phyloP scores from a whole-genome alignment of 2,329 filamentous ascomycete genomes.

The Monosporascus sp. region DNA sequence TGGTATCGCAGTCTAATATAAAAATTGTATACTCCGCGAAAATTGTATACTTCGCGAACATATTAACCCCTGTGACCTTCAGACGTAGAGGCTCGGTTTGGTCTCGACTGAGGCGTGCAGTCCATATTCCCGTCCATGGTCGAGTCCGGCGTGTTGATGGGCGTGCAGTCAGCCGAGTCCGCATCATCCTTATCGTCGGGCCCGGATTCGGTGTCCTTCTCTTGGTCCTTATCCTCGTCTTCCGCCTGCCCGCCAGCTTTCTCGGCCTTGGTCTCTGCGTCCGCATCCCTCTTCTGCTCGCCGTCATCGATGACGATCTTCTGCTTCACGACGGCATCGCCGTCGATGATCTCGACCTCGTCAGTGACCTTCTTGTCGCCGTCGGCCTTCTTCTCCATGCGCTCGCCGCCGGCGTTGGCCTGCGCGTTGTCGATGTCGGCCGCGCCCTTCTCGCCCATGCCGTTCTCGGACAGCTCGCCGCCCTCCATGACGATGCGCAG shows the following conservation, averaged over 20 bases:
- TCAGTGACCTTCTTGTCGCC: conserved; percentile 18
- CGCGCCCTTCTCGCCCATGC: conserved; percentile 52
- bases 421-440: conserved; percentile 53
- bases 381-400: conserved; percentile 25
- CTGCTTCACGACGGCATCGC: conserved; percentile 22
- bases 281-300: conserved; percentile 5
- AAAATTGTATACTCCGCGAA: not conserved
- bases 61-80: not conserved
- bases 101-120: conserved; percentile 17
- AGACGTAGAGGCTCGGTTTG: not conserved
- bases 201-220: conserved; percentile 4
- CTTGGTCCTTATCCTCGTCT: conserved; percentile 6
- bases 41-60: not conserved
- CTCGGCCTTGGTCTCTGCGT: conserved; percentile 5
- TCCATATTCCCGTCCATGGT: conserved; percentile 11
- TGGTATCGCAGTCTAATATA: not conserved
- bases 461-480: conserved; percentile 46
- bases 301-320: conserved; percentile 27
- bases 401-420: conserved; percentile 47
- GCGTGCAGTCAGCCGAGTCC: conserved; percentile 22
- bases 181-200: conserved; percentile 19
- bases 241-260: conserved; percentile 2
- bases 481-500: conserved; percentile 53
- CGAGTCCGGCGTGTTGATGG: conserved; percentile 22
- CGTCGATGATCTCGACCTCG: conserved; percentile 27